Base-by-base conservation (phyloP, 441 rosid genomes). In the Viola pubescens region DNA sequence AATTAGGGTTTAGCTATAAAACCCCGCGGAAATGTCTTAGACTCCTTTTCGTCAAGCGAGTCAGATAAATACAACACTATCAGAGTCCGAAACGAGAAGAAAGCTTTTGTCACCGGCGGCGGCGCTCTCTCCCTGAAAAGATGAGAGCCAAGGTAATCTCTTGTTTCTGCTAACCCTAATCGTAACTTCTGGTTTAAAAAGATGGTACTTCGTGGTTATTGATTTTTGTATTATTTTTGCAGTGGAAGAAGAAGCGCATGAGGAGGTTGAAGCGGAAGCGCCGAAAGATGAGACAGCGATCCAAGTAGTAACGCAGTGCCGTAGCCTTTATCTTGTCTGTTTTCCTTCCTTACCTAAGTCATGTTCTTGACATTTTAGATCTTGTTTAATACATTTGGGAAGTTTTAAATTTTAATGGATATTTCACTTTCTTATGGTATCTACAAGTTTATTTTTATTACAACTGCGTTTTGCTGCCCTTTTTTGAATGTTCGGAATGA, bases 231-330 rank as follows among this genome's bases (percentile, higher is more conserved):
- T 2, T 6, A 26, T 40, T 7, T 0, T 48, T 58, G 13, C 66
- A 67, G 77, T 73, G 78, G 80, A 76, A 73, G 75, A 76, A 73
- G 73, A 76, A 76, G 77, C 69, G 80, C 9, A 76, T 70, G 80
- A 73, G 80, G 70, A 76, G 77, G 61, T 59, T 76, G 74, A 76
- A 76, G 72, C 70, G 77, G 59, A 70, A 76, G 65, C 76, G 77
- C 72, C 56, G 77, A 66, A 76, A 76, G 75, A 76, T 76, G 80
- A 60, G 80, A 60, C 80, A 73, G 73, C 69, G 79, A 58, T 74
- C 74, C 34, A 73, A 70, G 72, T 74, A 74, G 70, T 52, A 9
- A 12, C 10, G n/a, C 34, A 26, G 34, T 26, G 34, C 34, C 34
- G 34, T 26, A 26, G 34, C 34, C 34, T 26, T 26, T 26, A 26